Evolutionary conservation across 2,329 filamentous ascomycete genomes (phyloP), one percentile per base, ranked within the genome.

Genomic region (Epicoccum nigrum): DNA sequence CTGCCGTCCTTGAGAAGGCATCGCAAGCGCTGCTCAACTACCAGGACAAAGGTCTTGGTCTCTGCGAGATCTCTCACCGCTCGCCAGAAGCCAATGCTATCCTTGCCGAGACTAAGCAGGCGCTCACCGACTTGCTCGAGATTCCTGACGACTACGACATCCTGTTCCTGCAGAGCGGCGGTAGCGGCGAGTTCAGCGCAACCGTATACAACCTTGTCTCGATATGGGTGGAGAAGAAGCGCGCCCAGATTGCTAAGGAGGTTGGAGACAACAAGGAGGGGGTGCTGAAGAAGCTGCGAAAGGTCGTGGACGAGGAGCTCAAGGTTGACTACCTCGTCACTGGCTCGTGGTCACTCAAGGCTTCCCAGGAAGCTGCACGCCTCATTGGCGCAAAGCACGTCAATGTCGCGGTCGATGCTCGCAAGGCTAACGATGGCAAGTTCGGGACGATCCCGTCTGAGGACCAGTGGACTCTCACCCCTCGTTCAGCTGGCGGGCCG

Each of bases 251-350:
- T 35, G 74, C 84, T 37, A 74, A 81, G 63, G 78, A 86, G 53
- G 73, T 86, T 8, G 78, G 79, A 15, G 74, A 70, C 11, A 76
- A 87, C 58, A 80, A 83, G 43, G 78, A 78, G 9, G 73, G 85
- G 34, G 71, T 88, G 9, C 77, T 84, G 52, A 78, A 82, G 62
- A 80, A 86, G 54, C 77, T 89, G 54, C 80, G 82, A 55, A 83
- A 84, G 63, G 81, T 85, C 45, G 82, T 92, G 5, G 81, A 87
- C 42, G 78, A 83, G 48, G 83, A 93, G 52, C 78, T 97, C 61
- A 89, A 87, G 77, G 72, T 95, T 34, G 93, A 97, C 75, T 97
- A 97, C 75, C 76, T 97, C 37, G 85, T 97, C 45, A 97, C 93
- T 3, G 93, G 93, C 45, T 86, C 87, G 45, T 97, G 92, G 90